phyloP scores from a whole-genome alignment of 1,284 basidiomycete genomes.

The Cryptococcus sp. region DNA sequence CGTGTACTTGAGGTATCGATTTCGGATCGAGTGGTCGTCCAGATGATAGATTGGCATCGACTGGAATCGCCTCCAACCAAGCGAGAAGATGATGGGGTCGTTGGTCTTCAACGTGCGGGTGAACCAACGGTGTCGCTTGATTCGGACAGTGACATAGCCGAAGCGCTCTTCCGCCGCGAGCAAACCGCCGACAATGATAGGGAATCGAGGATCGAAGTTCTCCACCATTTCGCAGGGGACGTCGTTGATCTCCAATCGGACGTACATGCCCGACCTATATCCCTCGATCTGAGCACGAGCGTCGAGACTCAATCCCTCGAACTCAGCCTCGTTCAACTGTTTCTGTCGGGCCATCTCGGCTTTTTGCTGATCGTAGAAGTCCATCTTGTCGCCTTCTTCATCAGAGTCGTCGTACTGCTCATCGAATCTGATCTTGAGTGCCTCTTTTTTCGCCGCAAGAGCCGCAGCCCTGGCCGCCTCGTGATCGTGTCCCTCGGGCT shows the following conservation, averaged over 20 bases:
- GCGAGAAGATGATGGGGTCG: conserved; percentile 90
- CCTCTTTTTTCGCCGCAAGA: conserved; percentile 84
- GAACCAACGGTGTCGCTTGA: conserved; percentile 97
- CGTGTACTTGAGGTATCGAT: conserved; percentile 99
- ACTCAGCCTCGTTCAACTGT: conserved; percentile 82
- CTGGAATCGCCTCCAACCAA: conserved; percentile 97
- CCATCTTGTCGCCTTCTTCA: conserved; percentile 66
- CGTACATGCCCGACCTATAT: conserved; percentile 86
- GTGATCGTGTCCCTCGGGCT: conserved; percentile 39
- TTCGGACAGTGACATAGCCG: conserved; percentile 90
- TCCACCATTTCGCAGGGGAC: conserved; percentile 92
- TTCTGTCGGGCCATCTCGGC: conserved; percentile 86
- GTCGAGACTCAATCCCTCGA: conserved; percentile 75
- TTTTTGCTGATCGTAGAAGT: conserved; percentile 91
- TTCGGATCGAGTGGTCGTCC: conserved; percentile 94
- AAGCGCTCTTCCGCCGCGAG: conserved; percentile 87
- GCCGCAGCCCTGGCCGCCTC: conserved; percentile 60
- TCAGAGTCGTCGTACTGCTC: conserved; percentile 94
- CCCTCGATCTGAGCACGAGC: conserved; percentile 85
- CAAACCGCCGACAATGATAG: conserved; percentile 91
- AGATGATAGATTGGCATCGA: conserved; percentile 91
- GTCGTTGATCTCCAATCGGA: conserved; percentile 81
- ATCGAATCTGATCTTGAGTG: conserved; percentile 91
- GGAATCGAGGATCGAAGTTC: conserved; percentile 88
- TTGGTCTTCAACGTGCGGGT: conserved; percentile 92